These are phyloP conservation scores for Tylopilus plumbeoviolaceoides DNA, from an alignment of 768 basidiomycete species.

Conservation along the genomic window DNA sequence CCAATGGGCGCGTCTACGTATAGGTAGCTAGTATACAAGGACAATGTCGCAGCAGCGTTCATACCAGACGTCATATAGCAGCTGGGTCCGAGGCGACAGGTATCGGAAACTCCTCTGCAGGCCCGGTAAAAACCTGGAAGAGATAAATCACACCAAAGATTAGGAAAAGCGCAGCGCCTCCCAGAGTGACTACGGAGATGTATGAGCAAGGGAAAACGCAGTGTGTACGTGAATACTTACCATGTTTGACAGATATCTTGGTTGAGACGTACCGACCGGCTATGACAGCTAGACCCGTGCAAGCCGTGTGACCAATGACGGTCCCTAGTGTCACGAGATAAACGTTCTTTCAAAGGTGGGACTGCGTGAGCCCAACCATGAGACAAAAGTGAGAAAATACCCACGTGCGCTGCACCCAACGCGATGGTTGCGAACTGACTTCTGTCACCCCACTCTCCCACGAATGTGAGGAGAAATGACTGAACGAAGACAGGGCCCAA, in stretches of 20 bases:
- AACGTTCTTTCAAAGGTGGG: conserved; percentile 60
- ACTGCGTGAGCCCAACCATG: conserved; percentile 3
- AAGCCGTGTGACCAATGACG: conserved; percentile 79
- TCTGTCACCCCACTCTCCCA: conserved; percentile 99
- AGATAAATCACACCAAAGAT: conserved; percentile 80
- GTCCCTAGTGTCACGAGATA: conserved; percentile 90
- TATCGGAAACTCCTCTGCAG: conserved; percentile 20
- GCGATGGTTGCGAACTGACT: conserved; percentile 98
- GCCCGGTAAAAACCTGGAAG: conserved; percentile 49
- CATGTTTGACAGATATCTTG: conserved; percentile 90
- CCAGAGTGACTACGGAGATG: conserved; percentile 62
- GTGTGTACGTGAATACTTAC: conserved; percentile 43
- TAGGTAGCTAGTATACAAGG: not conserved
- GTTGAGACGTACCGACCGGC: conserved; percentile 90
- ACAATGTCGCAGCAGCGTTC: not conserved
- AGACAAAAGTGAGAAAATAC: conserved; percentile 21
- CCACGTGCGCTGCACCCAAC: conserved; percentile 89
- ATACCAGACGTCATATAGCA: conserved; percentile 1
- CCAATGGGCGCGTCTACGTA: not conserved
- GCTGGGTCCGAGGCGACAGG: conserved; percentile 7
- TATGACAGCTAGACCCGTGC: conserved; percentile 88
- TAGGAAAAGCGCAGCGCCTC: conserved; percentile 79
- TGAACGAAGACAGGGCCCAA: conserved; percentile 95
- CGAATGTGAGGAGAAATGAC: conserved; percentile 89
- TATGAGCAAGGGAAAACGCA: not conserved